Percentiles rank a stretch among this genome's conserved stretches.
Evolutionary conservation across 2,329 filamentous ascomycete genomes (phyloP).

Genomic region (Macrophomina phaseolina): DNA sequence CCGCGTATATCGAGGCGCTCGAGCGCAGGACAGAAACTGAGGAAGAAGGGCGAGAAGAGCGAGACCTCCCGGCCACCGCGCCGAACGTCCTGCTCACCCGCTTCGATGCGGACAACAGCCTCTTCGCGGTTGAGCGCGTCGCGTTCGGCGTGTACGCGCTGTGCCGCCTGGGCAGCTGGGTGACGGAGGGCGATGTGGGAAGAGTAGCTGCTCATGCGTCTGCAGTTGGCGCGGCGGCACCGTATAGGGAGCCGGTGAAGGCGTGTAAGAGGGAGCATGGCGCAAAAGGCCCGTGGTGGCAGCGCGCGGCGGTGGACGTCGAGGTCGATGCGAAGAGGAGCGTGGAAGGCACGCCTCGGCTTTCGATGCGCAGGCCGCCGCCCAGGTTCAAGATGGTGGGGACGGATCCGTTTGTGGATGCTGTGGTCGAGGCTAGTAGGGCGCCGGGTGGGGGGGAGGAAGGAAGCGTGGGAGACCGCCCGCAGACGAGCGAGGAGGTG

Average conservation of each 20-base stretch:
- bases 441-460: conserved; percentile 9
- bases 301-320: conserved; percentile 34
- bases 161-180: conserved; percentile 71
- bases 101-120: conserved; percentile 61
- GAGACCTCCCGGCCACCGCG: neutral
- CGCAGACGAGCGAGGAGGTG: conserved; percentile 43
- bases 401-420: conserved; percentile 12
- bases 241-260: conserved; percentile 56
- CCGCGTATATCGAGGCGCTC: conserved; percentile 40
- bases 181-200: conserved; percentile 55
- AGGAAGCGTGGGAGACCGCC: neutral
- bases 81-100: conserved; percentile 43
- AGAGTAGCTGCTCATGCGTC: conserved; percentile 30
- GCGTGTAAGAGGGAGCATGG: conserved; percentile 17
- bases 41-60: conserved; percentile 3
- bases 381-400: neutral
- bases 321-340: conserved; percentile 29
- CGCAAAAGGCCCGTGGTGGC: conserved; percentile 39
- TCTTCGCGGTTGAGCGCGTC: conserved; percentile 81
- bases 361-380: conserved; percentile 41
- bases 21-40: conserved; percentile 34
- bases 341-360: conserved; percentile 33
- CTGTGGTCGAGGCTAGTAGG: conserved; percentile 19
- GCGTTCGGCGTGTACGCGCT: conserved; percentile 66
- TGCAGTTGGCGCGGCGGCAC: conserved; percentile 56